phyloP scores from a whole-genome alignment of 257 asterid genomes.

The Pogostemon cablin region DNA sequence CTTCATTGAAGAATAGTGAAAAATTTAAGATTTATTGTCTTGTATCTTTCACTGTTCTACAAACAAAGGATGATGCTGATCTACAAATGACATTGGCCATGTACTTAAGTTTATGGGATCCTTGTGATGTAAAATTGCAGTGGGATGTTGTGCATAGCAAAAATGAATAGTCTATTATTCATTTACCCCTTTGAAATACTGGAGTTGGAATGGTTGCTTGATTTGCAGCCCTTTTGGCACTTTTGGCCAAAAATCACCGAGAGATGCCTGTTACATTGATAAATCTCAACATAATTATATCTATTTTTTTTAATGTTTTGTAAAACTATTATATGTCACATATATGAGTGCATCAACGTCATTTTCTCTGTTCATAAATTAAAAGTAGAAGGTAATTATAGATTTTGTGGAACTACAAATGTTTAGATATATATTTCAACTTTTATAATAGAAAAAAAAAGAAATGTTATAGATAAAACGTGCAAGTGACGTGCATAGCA shows the following conservation, averaged over 20 bases:
- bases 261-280: slow-evolving; percentile 32
- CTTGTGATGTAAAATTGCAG: slow-evolving; percentile 73
- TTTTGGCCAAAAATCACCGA: slow-evolving; percentile 48
- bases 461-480: no score
- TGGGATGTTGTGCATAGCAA: slow-evolving; percentile 76
- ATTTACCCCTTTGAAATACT: slow-evolving; percentile 64
- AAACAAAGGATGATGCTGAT: slow-evolving; percentile 45
- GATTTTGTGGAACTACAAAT: no score
- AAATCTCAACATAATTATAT: neutral
- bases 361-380: no score
- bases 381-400: no score
- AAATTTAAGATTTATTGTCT: slow-evolving; percentile 68
- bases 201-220: slow-evolving; percentile 74
- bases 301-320: no score
- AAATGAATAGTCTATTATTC: slow-evolving; percentile 45
- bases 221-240: slow-evolving; percentile 55
- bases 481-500: no score
- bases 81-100: slow-evolving; percentile 66
- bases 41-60: slow-evolving; percentile 55
- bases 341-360: no score
- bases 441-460: no score
- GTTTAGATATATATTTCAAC: no score
- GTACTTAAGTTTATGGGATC: slow-evolving; percentile 88
- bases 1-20: slow-evolving; percentile 43
- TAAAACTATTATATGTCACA: no score